Base-by-base conservation (phyloP, 306 rosid species). In the Inga laurina region DNA sequence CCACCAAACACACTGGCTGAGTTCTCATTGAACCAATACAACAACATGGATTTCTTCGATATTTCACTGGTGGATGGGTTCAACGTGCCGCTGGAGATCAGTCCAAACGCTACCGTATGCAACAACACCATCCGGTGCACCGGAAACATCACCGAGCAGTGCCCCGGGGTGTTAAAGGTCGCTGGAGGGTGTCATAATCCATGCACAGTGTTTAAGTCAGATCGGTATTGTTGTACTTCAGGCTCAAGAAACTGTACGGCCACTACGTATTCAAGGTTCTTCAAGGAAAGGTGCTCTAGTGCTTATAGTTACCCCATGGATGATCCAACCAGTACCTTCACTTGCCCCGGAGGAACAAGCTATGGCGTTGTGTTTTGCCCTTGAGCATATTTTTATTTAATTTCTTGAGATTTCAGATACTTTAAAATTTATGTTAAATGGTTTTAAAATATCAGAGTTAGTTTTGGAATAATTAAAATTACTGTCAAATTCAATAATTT, bases 1-100 rank as follows among this genome's bases (percentile, higher is more conserved):
- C 85, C 95, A 0, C 95, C 92, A 0, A 83, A 87, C 89, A 91
- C 97, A 1, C 70, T 91, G 0, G 95, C 91, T 0, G 95, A 93
- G 72, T 90, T 51, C 21, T 84, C 82, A 0, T 83, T 90, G 4
- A 88, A 87, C 78, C 84, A 82, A 35, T 78, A 0, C 14, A 79
- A 65, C 68, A 82, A 90, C 67, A 1, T 81, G 72, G 93, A 90
- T 75, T 85, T 86, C 85, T 37, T 67, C 12, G 91, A 86, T 65
- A 89, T 81, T n/a, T 84, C 92, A 0, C 30, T 88, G 0, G 71
- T 91, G 0, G 84, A 90, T 2, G 93, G 95, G 7, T 89, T 90
- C 54, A 88, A 85, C 62, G 82, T 93, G 54, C 88, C 88, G 0
- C 75, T 88, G 83, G 86, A 80, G 3, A 87, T 93, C 30, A 84